These are phyloP conservation scores for Pelargonium citronellum DNA, from an alignment of 441 rosid species.

Conservation along the genomic window DNA sequence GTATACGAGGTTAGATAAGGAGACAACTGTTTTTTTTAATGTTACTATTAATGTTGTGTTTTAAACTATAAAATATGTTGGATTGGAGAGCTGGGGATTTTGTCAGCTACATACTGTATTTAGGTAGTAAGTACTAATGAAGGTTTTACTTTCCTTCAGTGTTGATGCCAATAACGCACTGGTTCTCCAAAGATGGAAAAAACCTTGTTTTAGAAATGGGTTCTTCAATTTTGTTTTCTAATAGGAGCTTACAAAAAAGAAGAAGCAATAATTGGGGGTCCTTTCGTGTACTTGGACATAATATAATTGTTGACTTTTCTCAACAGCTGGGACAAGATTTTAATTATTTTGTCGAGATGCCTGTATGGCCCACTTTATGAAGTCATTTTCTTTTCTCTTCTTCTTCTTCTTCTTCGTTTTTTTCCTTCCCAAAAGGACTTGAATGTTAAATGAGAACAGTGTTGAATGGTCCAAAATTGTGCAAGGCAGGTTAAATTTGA, in stretches of 20 bases:
- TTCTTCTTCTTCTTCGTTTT: too few species aligned
- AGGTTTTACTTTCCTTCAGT: neutral
- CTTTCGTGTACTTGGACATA: too few species aligned
- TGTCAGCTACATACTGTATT: neutral
- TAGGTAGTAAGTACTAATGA: neutral
- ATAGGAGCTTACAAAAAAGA: neutral
- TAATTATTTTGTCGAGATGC: neutral
- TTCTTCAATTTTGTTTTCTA: neutral
- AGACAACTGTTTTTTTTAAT: neutral
- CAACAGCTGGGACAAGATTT: neutral
- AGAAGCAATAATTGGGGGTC: neutral
- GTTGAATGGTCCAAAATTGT: neutral
- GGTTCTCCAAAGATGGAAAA: neutral
- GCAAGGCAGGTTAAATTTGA: conserved; percentile 9
- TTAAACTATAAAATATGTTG: neutral
- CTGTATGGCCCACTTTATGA: neutral
- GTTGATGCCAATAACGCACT: neutral
- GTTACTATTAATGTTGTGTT: neutral
- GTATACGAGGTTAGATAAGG: neutral
- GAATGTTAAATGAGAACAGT: neutral
- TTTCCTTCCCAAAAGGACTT: neutral
- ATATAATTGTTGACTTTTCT: neutral
- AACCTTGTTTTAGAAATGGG: neutral
- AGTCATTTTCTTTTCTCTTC: neutral
- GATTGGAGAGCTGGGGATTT: neutral